phyloP scores from a whole-genome alignment of 2,329 filamentous ascomycete species.

The Ophiostoma sp. region DNA sequence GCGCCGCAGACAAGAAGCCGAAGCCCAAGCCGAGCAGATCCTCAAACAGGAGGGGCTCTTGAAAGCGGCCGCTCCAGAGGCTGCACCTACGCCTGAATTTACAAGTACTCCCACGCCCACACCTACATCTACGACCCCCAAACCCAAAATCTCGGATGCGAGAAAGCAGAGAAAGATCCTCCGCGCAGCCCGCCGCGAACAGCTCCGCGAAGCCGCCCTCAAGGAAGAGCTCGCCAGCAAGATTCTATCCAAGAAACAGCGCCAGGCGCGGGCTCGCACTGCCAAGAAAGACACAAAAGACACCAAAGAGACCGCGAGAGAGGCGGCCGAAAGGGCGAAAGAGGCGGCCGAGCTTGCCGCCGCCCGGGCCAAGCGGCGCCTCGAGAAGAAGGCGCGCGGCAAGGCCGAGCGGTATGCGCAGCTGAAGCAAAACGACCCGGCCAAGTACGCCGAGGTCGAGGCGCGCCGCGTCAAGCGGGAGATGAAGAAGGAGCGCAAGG shows the following conservation, averaged over 20 bases:
- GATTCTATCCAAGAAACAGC: neutral
- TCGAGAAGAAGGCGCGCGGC: conserved; percentile 1
- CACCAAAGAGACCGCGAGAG: neutral
- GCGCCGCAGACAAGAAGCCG: conserved; percentile 17
- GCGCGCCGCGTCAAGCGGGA: conserved; percentile 4
- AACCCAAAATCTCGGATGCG: neutral
- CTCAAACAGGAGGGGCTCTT: conserved; percentile 9
- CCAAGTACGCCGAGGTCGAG: neutral
- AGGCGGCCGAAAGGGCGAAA: neutral
- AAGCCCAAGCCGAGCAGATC: conserved; percentile 10
- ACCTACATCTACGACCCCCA: neutral
- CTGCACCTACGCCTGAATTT: neutral
- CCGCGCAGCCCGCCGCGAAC: neutral
- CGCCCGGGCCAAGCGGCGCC: conserved; percentile 1
- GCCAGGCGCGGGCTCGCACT: neutral
- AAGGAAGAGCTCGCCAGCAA: conserved; percentile 11
- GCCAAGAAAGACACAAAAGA: neutral
- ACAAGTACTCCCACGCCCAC: neutral
- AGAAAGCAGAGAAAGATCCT: conserved; percentile 6
- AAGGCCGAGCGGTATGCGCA: neutral
- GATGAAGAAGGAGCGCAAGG: conserved; percentile 12
- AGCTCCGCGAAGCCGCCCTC: neutral
- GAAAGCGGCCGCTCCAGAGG: neutral
- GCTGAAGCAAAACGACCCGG: neutral
- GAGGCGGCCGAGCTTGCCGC: neutral